phyloP scores from a whole-genome alignment of 371 early-diverging fungal species.

The Fennellomyces sp. region DNA sequence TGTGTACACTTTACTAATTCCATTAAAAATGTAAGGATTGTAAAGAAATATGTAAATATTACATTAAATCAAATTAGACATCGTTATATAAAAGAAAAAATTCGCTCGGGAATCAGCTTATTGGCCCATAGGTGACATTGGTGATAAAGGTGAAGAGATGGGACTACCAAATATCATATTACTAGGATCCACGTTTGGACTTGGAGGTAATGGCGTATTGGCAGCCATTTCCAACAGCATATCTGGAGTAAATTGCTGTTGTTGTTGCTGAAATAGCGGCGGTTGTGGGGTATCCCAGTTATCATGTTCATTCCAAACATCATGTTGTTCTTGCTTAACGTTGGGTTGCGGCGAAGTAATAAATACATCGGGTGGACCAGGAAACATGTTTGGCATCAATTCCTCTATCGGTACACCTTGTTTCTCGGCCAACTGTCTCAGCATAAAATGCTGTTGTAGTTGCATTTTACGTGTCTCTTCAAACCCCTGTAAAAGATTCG shows the following conservation, averaged over 20 bases:
- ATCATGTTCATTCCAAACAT: constrained; percentile 10
- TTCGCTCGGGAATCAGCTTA: background rate
- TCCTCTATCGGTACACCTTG: constrained; percentile 14
- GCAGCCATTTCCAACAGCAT: constrained; percentile 10
- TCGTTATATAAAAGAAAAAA: no score
- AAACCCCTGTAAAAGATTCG: constrained; percentile 68
- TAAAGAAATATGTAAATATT: no score
- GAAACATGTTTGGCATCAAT: background rate
- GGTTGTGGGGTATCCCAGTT: constrained; percentile 1
- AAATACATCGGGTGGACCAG: constrained; percentile 1
- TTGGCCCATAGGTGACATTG: background rate
- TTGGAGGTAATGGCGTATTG: constrained; percentile 19
- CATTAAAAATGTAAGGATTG: no score
- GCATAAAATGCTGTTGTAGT: constrained; percentile 56
- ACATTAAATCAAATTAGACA: no score
- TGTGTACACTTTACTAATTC: no score
- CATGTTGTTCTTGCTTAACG: constrained; percentile 4
- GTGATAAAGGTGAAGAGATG: background rate
- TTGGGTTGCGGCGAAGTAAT: constrained; percentile 11
- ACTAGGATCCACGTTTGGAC: constrained; percentile 14
- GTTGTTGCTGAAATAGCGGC: background rate
- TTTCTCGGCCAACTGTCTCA: constrained; percentile 27
- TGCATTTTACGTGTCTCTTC: constrained; percentile 66
- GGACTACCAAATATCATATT: constrained; percentile 4
- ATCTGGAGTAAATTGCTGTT: background rate